These are phyloP conservation scores for Excoecaria cochinchinensis DNA, from an alignment of 345 rosid genomes.

Conservation along the genomic window DNA sequence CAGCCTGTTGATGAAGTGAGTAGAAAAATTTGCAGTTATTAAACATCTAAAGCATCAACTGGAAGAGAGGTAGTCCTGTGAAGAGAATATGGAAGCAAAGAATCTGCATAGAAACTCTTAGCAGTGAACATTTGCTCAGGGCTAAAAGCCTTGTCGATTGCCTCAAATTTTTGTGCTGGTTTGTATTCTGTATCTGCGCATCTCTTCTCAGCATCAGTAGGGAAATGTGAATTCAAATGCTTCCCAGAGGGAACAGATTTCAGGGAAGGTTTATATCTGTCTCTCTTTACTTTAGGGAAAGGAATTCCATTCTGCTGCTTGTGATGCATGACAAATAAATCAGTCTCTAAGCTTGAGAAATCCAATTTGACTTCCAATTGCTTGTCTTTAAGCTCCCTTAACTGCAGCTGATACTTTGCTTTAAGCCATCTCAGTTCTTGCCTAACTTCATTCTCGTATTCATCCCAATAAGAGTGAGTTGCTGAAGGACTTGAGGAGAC, in stretches of 20 bases:
- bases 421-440: conserved; percentile 90
- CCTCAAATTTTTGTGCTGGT: conserved; percentile 20
- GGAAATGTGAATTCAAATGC: conserved; percentile 8
- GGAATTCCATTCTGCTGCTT: conserved; percentile 15
- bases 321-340: conserved; percentile 15
- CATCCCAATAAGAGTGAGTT: conserved; percentile 30
- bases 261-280: conserved; percentile 10
- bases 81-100: conserved; percentile 56
- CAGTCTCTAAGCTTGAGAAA: conserved; percentile 20
- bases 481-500: conserved; percentile 23
- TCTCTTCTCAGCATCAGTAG: conserved; percentile 23
- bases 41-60: conserved; percentile 77
- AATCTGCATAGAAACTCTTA: conserved; percentile 38
- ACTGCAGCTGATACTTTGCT: conserved; percentile 69
- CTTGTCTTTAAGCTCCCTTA: conserved; percentile 54
- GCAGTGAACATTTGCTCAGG: conserved; percentile 34
- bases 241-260: conserved; percentile 15
- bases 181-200: conserved; percentile 19
- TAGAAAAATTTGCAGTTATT: conserved; percentile 12
- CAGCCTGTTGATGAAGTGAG: conserved; percentile 10
- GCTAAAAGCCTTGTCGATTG: conserved; percentile 17
- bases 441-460: conserved; percentile 71
- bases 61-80: conserved; percentile 83
- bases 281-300: conserved; percentile 12
- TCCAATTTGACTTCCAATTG: conserved; percentile 34